Evolutionary conservation across 805 yeast species (phyloP), one percentile per base, ranked within the genome.

Genomic region (Metschnikowia drakensbergensis): DNA sequence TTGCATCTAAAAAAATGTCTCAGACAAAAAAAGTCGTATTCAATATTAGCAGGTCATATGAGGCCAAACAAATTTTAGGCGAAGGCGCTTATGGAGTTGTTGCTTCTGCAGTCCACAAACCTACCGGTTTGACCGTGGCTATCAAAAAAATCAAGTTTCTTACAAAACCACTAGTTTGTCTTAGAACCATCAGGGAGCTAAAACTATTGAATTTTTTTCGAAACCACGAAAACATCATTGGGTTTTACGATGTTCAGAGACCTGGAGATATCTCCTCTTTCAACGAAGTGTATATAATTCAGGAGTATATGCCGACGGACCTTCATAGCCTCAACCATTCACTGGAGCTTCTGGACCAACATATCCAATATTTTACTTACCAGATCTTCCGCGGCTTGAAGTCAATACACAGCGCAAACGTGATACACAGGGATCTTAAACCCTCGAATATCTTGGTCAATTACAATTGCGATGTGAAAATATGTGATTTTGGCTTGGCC

Each of bases 61-160:
- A 79, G 51, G 76, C 86, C 6, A 68, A 71, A 17, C 81, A 79
- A 49, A 69, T 84, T 4, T 68, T 87, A 5, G 95, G 95, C 4
- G 88, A 84, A 62, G 95, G 95, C 1, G 90, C 94, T 0, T 87
- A 87, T 56, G 94, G 95, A 0, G 76, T 85, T 2, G 95, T 87
- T 4, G 84, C 86, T 41, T 75, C 82, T 3, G 94, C 90, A 0
- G 63, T 74, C 8, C 88, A 84, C 56, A 73, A 72, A 50, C 83
- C 84, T 9, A 73, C 86, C 1, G 75, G 78, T 17, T 74, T 78
- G 1, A 72, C 73, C 51, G 94, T 87, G 2, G 95, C 95, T 0
- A 86, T 87, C 50, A 87, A 87, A 64, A 86, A 83, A 61, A 82
- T 87, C 6, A 81, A 81, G 49, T 91, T 94, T 0, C 85, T 86